A percentile compares a stretch with the other conserved stretches of the same genome.
phyloP scores from a whole-genome alignment of 306 rosid species.

The Comarum palustre region DNA sequence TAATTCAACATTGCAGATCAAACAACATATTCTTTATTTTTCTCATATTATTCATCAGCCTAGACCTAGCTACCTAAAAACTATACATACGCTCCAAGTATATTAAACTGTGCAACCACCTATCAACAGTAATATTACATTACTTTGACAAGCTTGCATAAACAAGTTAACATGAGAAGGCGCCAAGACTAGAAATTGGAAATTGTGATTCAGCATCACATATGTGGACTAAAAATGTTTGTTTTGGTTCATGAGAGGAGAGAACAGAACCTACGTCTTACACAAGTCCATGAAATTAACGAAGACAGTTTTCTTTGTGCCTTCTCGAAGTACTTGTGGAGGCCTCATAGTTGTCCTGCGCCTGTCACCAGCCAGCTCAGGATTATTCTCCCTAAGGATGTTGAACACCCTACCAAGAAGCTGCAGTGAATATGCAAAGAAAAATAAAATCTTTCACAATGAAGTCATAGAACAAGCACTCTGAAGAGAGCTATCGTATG shows the following conservation, averaged over 20 bases:
- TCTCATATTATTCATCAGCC: background rate
- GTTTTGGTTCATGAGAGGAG: background rate
- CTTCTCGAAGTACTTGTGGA: constrained; percentile 98
- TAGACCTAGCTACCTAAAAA: background rate
- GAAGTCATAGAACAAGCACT: background rate
- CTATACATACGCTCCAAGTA: background rate
- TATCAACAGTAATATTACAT: background rate
- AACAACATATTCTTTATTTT: background rate
- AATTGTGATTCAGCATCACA: background rate
- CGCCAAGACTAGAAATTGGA: background rate
- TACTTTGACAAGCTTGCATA: background rate
- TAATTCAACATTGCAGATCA: background rate
- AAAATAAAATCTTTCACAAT: background rate
- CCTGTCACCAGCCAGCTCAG: constrained; percentile 89
- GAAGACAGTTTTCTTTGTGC: constrained; percentile 94
- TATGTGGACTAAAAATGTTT: background rate
- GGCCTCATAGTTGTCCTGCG: constrained; percentile 95
- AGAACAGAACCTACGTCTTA: constrained; percentile 36
- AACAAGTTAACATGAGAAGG: background rate
- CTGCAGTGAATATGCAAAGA: constrained; percentile 79
- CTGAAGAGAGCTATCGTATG: background rate
- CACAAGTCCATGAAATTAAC: constrained; percentile 94
- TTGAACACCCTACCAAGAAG: constrained; percentile 90
- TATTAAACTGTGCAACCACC: background rate
- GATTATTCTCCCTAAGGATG: constrained; percentile 88